Base-by-base conservation (phyloP, 2,329 filamentous ascomycete species). In the Cladophialophora carrionii region DNA sequence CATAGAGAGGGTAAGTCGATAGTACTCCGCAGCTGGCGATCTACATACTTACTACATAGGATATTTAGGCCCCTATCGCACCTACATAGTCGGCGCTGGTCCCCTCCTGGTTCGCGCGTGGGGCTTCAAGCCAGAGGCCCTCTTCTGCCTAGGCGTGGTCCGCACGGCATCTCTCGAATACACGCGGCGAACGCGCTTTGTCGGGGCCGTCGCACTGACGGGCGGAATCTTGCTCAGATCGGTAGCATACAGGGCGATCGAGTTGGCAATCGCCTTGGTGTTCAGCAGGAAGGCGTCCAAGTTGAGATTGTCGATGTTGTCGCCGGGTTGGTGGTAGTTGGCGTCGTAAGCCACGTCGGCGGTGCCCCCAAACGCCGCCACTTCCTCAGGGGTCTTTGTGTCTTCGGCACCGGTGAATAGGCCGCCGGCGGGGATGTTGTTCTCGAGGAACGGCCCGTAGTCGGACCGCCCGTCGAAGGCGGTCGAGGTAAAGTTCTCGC, bases 401-500 rank as follows among this genome's bases (percentile, higher is more conserved):
- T 85, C 88, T 76, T 93, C 90, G 1, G 90, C 90, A 46, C 90
- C 90, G 1, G 90, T 92, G 61, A 90, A 89, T 66, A 93, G 86
- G 32, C 90, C 90, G 26, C 90, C 90, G 0, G 86, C 86, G 0
- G 90, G 88, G 49, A 93, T 91, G 2, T 88, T 88, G 62, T 85
- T 83, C 41, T 85, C 82, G 72, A 92, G 88, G 79, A 94, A 93
- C 1, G 86, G 88, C 57, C 88, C 89, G 72, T 94, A 94, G 76
- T 95, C 91, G 68, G 88, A 91, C 64, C 90, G 87, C 6, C 90
- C 90, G 71, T 92, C 88, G 70, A 95, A 94, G 1, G 86, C 84
- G 31, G 90, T 90, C 64, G 89, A 86, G 0, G 86, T 89, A 74
- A 87, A 88, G 76, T 87, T 87, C 63, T 87, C 81, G 1, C 82